Evolutionary conservation across 495 filamentous ascomycete species (phyloP), one percentile per base, ranked within the genome.

Genomic region (Penicillium riverlandense): DNA sequence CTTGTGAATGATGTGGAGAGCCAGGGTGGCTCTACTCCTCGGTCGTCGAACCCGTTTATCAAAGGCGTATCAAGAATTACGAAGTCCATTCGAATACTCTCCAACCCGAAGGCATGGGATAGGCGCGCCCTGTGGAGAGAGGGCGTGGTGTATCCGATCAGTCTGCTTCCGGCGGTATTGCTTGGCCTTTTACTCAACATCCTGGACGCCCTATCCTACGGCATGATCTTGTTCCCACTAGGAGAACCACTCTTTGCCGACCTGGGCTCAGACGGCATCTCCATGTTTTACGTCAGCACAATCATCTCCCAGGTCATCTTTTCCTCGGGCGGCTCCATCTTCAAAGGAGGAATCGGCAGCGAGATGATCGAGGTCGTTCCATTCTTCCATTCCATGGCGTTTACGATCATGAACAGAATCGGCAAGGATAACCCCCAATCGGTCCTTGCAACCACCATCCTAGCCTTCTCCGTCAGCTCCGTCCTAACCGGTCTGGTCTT

Each of bases 291-390:
- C 58, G 85, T 98, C 49, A 96, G 90, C 70, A 94, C 88, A 45
- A 96, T 98, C 48, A 77, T 98, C 16, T 84, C 94, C 1, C 92
- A 98, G 56, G 62, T 98, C 37, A 84, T 88, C n/a, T 97, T 90
- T 62, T 96, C 91, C 2, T 76, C 73, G 42, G 77, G 80, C 6
- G 86, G 88, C 6, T 95, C 89, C 56, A 79, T 87, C 16, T 98
- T 98, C 68, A 84, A 81, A 53, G 91, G 92, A 10, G 92, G 86
- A 7, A 81, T 97, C 53, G 92, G 92, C 15, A 96, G 90, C n/a
- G 92, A 97, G 59, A 85, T 97, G 83, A 97, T 97, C 46, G 91
- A 97, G 69, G 89, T 97, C 7, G 90, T 97, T 7, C 91, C 91
- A 3, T 97, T 96, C 65, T 96, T 96, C 58, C 91, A 96, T 59